Evolutionary conservation across 2,329 filamentous ascomycete genomes (phyloP), one percentile per base, ranked within the genome.

Genomic region (Fusarium burgessii): DNA sequence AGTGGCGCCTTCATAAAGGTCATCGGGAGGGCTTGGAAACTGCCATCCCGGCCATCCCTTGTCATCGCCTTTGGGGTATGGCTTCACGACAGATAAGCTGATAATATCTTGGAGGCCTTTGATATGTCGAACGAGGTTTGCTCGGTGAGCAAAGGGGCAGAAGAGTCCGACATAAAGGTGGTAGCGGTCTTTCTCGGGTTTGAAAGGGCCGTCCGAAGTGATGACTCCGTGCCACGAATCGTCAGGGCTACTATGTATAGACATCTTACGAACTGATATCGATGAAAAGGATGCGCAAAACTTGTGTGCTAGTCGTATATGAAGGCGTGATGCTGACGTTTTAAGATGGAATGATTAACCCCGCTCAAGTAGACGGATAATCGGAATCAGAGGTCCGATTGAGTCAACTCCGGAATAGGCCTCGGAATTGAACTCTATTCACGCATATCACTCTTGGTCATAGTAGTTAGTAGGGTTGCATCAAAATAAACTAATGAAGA

Each of bases 101-200:
- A 94, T 87, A 68, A 93, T 84, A 45, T 91, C 88, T 64, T 94
- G 90, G 2, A 95, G 84, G 1, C 91, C 91, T 79, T 94, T 94
- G 62, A 94, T 83, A 66, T 89, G 86, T 52, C 92, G 88, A 17
- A 92, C 89, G 67, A 94, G 92, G 62, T 93, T 83, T 2, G 90
- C 91, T 52, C 92, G 87, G 77, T 94, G 92, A 23, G 92, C 91
- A 88, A 81, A 91, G 5, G 89, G 89, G 71, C 90, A 92, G 14
- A 86, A 86, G 13, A 84, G 83, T 33, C 88, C 87, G 58, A 90
- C 79, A 75, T 91, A 91, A 5, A 92, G 80, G 1, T 86, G 86
- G 78, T 91, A 91, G 38, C 89, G 86, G 59, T 84, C 85, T 54
- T 84, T 84, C 66, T 89, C 87, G 0, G 89, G 85, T 1, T 88